Evolutionary conservation across 2,329 filamentous ascomycete species (phyloP).

Genomic region (Ophiostoma himal-ulmi): DNA sequence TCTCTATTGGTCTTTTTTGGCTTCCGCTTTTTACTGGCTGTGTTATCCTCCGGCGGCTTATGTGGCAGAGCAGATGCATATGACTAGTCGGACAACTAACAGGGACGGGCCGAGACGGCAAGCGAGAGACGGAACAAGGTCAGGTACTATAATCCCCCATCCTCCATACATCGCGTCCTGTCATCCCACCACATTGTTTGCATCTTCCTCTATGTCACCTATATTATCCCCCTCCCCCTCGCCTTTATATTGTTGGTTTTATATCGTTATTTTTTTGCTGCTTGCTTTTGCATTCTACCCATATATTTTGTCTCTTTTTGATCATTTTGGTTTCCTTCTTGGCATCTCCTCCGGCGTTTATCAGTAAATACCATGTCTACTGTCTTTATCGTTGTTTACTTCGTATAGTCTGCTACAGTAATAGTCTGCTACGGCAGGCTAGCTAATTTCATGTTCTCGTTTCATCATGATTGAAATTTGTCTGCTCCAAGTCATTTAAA

Average conservation of each 20-base stretch:
- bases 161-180: not conserved
- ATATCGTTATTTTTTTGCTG: not conserved
- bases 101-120: not conserved
- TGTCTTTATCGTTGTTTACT: not conserved
- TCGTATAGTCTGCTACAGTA: not conserved
- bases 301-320: not conserved
- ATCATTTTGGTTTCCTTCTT: not conserved
- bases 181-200: not conserved
- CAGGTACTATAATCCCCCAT: not conserved
- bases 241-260: not conserved
- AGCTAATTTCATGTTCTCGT: not conserved
- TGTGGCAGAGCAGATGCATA: not conserved
- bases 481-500: not conserved
- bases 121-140: not conserved
- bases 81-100: not conserved
- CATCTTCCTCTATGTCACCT: not conserved
- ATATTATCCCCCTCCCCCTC: not conserved
- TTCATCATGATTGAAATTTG: not conserved
- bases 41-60: not conserved
- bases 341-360: slow-evolving; percentile 3
- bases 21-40: not conserved
- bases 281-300: not conserved
- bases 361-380: not conserved
- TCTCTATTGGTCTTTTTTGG: not conserved
- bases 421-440: not conserved